Conservation (phyloP, 2,329 filamentous ascomycete genomes). For the Microsporum canis region DNA sequence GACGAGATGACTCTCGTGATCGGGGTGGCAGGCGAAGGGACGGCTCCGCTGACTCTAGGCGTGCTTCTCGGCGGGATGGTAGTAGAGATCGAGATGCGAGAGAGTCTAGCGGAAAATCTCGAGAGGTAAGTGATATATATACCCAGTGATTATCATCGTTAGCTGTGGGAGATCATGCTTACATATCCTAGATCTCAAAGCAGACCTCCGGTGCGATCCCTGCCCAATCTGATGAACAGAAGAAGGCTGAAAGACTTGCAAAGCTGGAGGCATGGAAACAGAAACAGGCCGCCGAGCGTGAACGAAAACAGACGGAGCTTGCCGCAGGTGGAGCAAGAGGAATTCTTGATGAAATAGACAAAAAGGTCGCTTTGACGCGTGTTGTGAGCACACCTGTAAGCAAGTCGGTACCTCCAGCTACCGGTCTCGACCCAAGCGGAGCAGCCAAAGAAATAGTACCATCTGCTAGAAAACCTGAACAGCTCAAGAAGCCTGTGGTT, state of each 20-base stretch:
- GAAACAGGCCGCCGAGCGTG: conserved; percentile 64
- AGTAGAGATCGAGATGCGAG: conserved; percentile 46
- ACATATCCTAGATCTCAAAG: conserved; percentile 42
- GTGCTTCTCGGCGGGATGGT: conserved; percentile 55
- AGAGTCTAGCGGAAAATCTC: conserved; percentile 39
- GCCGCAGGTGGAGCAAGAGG: conserved; percentile 52
- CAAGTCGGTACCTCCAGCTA: conserved; percentile 43
- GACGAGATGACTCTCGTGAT: conserved; percentile 64
- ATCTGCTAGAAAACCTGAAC: conserved; percentile 43
- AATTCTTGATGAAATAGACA: conserved; percentile 62
- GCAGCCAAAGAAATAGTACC: conserved; percentile 68
- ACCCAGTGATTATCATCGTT: background rate
- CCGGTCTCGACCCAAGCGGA: conserved; percentile 78
- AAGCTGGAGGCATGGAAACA: conserved; percentile 88
- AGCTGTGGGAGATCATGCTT: conserved; percentile 12
- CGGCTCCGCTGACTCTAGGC: conserved; percentile 58
- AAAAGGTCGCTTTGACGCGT: conserved; percentile 42
- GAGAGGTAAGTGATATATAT: conserved; percentile 44
- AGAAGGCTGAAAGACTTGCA: conserved; percentile 67
- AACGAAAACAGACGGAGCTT: conserved; percentile 58
- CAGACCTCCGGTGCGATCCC: conserved; percentile 32
- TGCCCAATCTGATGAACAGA: conserved; percentile 56
- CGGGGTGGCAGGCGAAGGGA: conserved; percentile 53
- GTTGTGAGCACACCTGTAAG: background rate
- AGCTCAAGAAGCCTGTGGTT: conserved; percentile 44